A percentile compares a stretch with the other conserved stretches of the same genome.
Evolutionary conservation across 305 asterid genomes (phyloP).

Genomic region (Fraxinus velutina): DNA sequence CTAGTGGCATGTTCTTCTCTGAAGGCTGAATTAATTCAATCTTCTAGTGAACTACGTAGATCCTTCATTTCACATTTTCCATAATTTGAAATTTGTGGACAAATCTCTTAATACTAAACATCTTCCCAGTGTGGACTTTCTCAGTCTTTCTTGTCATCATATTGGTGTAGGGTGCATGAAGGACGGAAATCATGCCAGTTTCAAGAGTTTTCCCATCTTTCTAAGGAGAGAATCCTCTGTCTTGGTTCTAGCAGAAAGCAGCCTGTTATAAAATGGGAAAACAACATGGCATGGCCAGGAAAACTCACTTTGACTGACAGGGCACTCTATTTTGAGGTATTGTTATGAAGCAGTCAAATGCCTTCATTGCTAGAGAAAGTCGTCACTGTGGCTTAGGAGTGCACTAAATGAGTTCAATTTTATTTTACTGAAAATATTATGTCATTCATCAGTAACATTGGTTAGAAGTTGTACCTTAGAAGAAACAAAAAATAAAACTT

Average conservation of each 20-base stretch:
- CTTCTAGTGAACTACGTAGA: not conserved
- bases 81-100: conserved; percentile 7
- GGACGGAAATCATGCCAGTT: conserved; percentile 56
- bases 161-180: conserved; percentile 76
- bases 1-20: not conserved
- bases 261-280: conserved; percentile 91
- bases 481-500: not conserved
- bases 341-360: conserved; percentile 13
- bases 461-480: not conserved
- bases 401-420: not conserved
- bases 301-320: conserved; percentile 75
- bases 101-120: not conserved
- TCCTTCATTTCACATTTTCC: not conserved
- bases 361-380: conserved; percentile 7
- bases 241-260: conserved; percentile 86
- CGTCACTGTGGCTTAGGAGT: not conserved
- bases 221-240: conserved; percentile 61
- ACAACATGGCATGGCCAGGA: conserved; percentile 94
- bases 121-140: conserved; percentile 10
- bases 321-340: conserved; percentile 94
- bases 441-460: not conserved
- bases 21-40: not conserved
- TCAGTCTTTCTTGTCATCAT: conserved; percentile 10
- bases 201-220: conserved; percentile 42
- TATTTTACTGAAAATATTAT: not conserved